Percentiles rank a stretch among this genome's conserved stretches.
Evolutionary conservation across 2,329 filamentous ascomycete genomes (phyloP).

Genomic region (Fusarium longipes): DNA sequence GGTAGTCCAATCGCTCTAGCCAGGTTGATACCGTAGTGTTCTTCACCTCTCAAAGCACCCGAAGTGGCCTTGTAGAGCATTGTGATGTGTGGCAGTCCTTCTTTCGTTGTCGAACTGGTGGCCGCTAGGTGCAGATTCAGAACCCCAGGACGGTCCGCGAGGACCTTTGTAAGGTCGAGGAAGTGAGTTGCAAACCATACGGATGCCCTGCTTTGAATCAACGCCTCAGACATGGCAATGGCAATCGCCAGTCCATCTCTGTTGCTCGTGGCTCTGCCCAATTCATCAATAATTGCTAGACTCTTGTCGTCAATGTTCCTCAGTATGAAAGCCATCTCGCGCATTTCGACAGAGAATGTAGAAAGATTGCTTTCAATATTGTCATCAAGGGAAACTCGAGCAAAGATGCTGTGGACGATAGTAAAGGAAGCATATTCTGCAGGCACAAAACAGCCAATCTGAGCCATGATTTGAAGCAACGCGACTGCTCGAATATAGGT

Average conservation of each 20-base stretch:
- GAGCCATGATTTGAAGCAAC: constrained; percentile 90
- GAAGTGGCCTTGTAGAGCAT: constrained; percentile 89
- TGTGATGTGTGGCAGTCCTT: constrained; percentile 71
- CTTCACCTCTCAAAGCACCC: constrained; percentile 73
- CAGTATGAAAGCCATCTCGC: constrained; percentile 93
- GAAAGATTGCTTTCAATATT: constrained; percentile 91
- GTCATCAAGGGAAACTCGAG: constrained; percentile 87
- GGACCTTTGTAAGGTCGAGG: constrained; percentile 79
- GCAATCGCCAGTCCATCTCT: constrained; percentile 90
- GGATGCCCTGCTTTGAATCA: constrained; percentile 80
- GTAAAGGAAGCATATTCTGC: constrained; percentile 85
- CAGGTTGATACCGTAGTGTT: constrained; percentile 85
- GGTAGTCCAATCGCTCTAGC: constrained; percentile 82
- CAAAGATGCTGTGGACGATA: constrained; percentile 85
- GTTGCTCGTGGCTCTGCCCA: constrained; percentile 90
- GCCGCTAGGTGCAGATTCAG: constrained; percentile 85
- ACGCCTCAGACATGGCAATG: constrained; percentile 86
- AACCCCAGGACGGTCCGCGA: constrained; percentile 80
- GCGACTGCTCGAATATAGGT: constrained; percentile 92
- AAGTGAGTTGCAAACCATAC: constrained; percentile 98
- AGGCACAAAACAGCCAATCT: constrained; percentile 91
- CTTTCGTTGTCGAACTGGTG: constrained; percentile 64
- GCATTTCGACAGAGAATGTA: constrained; percentile 94
- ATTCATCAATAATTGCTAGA: constrained; percentile 88
- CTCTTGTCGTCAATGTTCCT: constrained; percentile 81